Evolutionary conservation across 1,284 basidiomycete species (phyloP).

Genomic region (Puccinia hordei): DNA sequence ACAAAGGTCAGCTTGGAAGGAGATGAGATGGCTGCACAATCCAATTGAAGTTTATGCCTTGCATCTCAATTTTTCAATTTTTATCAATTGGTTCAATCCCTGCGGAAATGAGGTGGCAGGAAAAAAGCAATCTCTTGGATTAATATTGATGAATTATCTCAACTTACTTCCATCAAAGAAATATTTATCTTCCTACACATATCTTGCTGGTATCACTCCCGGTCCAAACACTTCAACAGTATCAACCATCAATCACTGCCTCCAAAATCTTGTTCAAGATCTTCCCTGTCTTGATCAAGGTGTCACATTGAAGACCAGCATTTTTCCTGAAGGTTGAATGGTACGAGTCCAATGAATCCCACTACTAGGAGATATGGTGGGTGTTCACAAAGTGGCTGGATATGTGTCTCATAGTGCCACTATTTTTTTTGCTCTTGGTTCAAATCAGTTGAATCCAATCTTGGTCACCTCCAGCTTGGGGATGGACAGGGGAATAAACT

Average conservation of each 20-base stretch:
- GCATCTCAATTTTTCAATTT: conserved; percentile 22
- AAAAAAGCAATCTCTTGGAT: conserved; percentile 19
- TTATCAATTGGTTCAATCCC: conserved; percentile 43
- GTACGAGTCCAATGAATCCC: not conserved
- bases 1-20: too few relatives aligned
- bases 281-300: not conserved
- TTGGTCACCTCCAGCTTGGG: not conserved
- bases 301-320: not conserved
- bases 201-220: conserved; percentile 4
- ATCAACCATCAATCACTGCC: not conserved
- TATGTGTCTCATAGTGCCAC: conserved; percentile 20
- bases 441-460: not conserved
- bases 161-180: conserved; percentile 7
- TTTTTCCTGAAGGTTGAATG: conserved; percentile 12
- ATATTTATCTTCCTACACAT: not conserved
- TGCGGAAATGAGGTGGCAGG: conserved; percentile 25
- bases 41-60: not conserved
- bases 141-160: conserved; percentile 23
- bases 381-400: conserved; percentile 24
- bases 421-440: conserved; percentile 26
- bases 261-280: not conserved
- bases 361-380: conserved; percentile 25
- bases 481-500: not conserved
- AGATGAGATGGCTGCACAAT: not conserved
- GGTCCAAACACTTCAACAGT: conserved; percentile 3